Base-by-base conservation (phyloP, 176 grass and related monocot species). In the Lolium multiflorum region DNA sequence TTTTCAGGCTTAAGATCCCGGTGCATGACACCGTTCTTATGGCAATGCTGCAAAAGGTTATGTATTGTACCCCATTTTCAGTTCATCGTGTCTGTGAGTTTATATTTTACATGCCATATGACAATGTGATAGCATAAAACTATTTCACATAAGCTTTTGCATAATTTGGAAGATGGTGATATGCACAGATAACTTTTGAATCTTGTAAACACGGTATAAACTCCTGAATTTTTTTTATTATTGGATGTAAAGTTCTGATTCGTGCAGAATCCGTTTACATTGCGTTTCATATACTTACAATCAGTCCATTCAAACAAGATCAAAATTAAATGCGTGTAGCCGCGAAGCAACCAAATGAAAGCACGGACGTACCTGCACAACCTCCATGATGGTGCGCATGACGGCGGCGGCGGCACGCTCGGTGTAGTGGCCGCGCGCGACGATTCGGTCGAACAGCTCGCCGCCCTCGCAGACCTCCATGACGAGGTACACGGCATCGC, bases 1-100 rank as follows among this genome's bases (percentile, higher is more conserved):
- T 99, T 99, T 85, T 99, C 93, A 26, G 96, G 96, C 79, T 98
- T 98, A 39, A 98, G 88, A 63, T 98, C 96, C 13, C 96, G 89
- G 59, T 98, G 95, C 89, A 98, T 98, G 46, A 98, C 95, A 9
- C 95, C 91, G 3, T 87, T 16, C 18, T 58, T 74, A 39, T 90
- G 89, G 67, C 89, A 90, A 38, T 90, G 89, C 89, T 91, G 81
- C 31, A 81, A 60, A 76, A 50, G 43, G 66, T 31, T 3, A 17
- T 21, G 11, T 17, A 35, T 11, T 72, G 16, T 43, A n/a, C 25
- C 4, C 0, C 4, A 16, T 70, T 46, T 22, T 35, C 25, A 76
- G n/a, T 38, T 24, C 6, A 10, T 71, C 1, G 11, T 54, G 22
- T 20, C 20, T 60, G 18, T 4, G 20, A 17, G 31, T 35, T 51